Evolutionary conservation across 2,329 filamentous ascomycete genomes (phyloP).

Genomic region (Talaromyces sp.): DNA sequence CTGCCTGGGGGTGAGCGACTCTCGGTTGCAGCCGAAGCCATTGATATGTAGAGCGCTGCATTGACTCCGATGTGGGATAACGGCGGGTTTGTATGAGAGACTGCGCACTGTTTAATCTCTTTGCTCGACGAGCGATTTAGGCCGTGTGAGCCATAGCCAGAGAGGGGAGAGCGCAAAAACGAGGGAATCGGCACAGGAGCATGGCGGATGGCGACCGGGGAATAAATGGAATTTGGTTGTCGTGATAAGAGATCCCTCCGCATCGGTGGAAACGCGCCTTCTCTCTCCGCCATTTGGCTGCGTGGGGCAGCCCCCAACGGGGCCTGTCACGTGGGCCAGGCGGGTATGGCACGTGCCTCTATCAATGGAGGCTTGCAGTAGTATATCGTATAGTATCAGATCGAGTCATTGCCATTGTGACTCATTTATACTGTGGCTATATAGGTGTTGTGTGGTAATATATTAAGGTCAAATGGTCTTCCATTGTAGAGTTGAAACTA

Average conservation of each 20-base stretch:
- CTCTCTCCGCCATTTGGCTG: not conserved
- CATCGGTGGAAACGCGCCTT: not conserved
- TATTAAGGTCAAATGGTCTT: not conserved
- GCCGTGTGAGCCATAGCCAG: not conserved
- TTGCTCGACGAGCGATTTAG: not conserved
- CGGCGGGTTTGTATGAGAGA: not conserved
- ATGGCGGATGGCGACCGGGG: not conserved
- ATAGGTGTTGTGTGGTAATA: not conserved
- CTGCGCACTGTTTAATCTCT: not conserved
- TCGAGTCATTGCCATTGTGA: too few species aligned
- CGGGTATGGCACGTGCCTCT: not conserved
- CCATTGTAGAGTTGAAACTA: not conserved
- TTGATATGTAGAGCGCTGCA: constrained; percentile 17
- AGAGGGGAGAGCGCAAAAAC: not conserved
- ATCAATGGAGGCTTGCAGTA: not conserved
- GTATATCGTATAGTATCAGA: not conserved
- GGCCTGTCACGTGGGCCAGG: not conserved
- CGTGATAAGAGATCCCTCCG: not conserved
- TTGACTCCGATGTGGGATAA: constrained; percentile 5
- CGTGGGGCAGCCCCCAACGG: not conserved
- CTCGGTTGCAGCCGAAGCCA: constrained; percentile 33
- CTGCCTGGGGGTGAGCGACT: constrained; percentile 26
- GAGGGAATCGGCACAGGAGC: not conserved
- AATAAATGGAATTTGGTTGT: not conserved
- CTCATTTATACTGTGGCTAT: not conserved